Evolutionary conservation across 345 rosid genomes (phyloP), one percentile per base, ranked within the genome.

Genomic region (Rhizophora mangle): DNA sequence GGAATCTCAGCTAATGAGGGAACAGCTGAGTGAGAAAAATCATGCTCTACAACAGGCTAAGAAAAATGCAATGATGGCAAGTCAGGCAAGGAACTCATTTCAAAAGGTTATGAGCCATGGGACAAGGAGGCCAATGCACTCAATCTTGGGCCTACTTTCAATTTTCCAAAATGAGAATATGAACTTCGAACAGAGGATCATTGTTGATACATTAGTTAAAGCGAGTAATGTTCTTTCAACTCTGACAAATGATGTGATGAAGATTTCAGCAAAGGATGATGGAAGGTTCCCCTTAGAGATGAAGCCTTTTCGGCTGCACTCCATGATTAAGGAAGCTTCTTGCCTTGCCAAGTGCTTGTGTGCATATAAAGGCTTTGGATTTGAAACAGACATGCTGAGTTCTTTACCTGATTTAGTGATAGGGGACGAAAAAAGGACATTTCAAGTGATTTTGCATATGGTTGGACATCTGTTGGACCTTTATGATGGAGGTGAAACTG

Each of bases 71-170:
- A 83, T 91, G 97, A 91, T 94, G 98, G 98, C 98, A 10, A 89
- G 89, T 77, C 88, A 86, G 80, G 96, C 97, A 0, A 86, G 96
- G 79, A 83, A 87, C 77, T 87, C 96, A 31, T 91, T 91, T 80
- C 97, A 94, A 75, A 94, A 91, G 80, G 97, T 94, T 67, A 91
- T 91, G 97, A 91, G 96, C 72, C 85, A 88, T 63, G 98, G 97
- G 62, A 89, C 92, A 93, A 89, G 88, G 81, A 86, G 95, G 76
- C 98, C 98, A 15, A 91, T 94, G 96, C 93, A 94, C 80, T 87
- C 97, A 11, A 87, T 94, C 32, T 73, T 86, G 80, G 98, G 98
- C 72, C 84, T 94, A 26, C 92, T 94, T 61, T 91, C 98, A 0
- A 84, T 94, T 83, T 83, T 87, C 74, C 88, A 85, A 66, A 83